These are phyloP conservation scores for Fusarium newnesense DNA, from an alignment of 2,329 filamentous ascomycete species.

Conservation along the genomic window DNA sequence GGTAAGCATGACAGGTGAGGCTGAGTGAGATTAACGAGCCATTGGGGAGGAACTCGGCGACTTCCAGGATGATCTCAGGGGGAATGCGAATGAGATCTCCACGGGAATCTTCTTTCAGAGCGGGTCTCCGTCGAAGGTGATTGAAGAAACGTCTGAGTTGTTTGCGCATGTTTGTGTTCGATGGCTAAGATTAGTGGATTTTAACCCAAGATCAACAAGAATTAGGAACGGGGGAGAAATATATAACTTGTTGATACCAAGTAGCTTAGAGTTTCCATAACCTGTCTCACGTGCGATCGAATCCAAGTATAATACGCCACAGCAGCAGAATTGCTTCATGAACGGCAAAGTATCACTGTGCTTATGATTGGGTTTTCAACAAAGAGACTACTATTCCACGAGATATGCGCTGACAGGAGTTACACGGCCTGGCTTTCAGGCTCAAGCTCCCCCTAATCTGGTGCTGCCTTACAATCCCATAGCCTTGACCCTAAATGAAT, in stretches of 20 bases:
- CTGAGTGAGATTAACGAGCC: neutral
- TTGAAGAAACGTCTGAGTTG: neutral
- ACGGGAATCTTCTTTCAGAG: neutral
- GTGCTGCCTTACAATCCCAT: neutral
- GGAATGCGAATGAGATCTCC: neutral
- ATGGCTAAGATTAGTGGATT: accelerated
- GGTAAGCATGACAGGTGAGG: conserved; percentile 4
- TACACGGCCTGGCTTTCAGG: neutral
- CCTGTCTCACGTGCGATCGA: neutral
- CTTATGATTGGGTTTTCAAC: neutral
- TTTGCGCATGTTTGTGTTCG: neutral
- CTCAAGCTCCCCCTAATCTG: accelerated
- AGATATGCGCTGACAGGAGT: neutral
- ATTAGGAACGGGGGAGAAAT: too few relatives aligned
- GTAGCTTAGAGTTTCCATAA: neutral
- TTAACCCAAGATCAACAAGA: neutral
- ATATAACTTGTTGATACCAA: neutral
- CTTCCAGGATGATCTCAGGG: neutral
- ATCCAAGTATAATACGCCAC: neutral
- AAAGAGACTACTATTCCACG: neutral
- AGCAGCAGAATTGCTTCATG: neutral
- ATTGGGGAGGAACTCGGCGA: neutral
- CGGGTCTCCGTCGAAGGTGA: neutral
- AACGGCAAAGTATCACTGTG: neutral
- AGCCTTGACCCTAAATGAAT: neutral